Evolutionary conservation across 768 basidiomycete species (phyloP).

Genomic region (Coprinopsis marcescibilis): DNA sequence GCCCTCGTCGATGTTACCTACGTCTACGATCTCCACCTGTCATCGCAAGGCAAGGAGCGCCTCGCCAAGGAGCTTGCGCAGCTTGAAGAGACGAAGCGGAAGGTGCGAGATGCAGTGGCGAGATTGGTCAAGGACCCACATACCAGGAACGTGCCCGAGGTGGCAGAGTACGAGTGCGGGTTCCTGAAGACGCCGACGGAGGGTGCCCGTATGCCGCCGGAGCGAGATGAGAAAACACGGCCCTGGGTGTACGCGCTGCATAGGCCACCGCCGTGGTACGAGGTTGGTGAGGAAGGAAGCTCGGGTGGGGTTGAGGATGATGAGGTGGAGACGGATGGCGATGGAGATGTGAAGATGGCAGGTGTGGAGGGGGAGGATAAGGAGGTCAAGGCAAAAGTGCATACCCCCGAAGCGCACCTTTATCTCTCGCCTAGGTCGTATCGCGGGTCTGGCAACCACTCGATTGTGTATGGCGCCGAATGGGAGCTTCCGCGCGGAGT

Average conservation of each 20-base stretch:
- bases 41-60: not conserved
- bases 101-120: not conserved
- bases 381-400: slow-evolving; percentile 11
- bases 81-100: not conserved
- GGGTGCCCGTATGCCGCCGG: no score
- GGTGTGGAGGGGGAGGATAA: not conserved
- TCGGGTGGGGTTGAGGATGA: not conserved
- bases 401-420: slow-evolving; percentile 34
- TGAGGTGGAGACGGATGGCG: not conserved
- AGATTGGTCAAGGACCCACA: not conserved
- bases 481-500: slow-evolving; percentile 45
- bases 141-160: not conserved
- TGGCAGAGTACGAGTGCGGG: not conserved
- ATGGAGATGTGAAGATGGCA: not conserved
- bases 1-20: not conserved
- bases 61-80: not conserved
- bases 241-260: not conserved
- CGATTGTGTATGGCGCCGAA: slow-evolving; percentile 43
- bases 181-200: no score
- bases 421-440: slow-evolving; percentile 34
- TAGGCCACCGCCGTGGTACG: not conserved
- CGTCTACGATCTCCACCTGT: slow-evolving; percentile 7
- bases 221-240: not conserved
- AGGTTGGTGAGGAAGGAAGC: not conserved
- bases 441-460: slow-evolving; percentile 47